Percentiles rank a stretch among this genome's conserved stretches.
Conservation (phyloP, 148 eudicot genomes). For the Bassia scoparia region DNA sequence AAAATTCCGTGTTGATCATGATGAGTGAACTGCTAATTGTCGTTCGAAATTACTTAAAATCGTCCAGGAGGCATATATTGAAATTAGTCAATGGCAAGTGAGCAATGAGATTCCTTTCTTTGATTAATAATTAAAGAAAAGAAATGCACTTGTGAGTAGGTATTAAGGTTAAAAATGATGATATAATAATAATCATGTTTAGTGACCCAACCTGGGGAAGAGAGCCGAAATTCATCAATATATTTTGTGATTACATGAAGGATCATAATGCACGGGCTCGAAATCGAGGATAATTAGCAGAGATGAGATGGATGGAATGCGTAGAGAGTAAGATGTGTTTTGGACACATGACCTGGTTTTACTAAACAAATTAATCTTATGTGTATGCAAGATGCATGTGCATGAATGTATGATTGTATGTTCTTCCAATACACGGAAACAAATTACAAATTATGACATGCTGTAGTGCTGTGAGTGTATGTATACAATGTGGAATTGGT, state of each 20-base stretch:
- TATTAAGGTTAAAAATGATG: no score
- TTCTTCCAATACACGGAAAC: background rate
- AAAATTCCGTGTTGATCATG: no score
- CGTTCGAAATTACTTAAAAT: no score
- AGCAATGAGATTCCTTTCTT: no score
- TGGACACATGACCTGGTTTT: slow-evolving; percentile 34
- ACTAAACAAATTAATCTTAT: background rate
- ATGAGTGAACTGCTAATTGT: no score
- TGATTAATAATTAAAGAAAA: no score
- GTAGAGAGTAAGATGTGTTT: slow-evolving; percentile 2
- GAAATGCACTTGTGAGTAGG: no score
- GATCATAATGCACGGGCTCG: slow-evolving; percentile 23
- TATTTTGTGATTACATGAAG: background rate
- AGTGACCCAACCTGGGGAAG: background rate
- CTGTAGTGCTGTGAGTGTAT: no score
- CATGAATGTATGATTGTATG: background rate
- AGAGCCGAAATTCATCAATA: background rate
- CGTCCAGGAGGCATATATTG: no score
- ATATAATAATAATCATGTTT: background rate
- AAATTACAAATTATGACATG: background rate
- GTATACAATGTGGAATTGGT: no score
- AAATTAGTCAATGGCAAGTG: no score
- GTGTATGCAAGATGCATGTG: background rate
- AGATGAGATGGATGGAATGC: background rate
- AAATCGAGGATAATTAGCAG: slow-evolving; percentile 4